Conservation (phyloP, 148 eudicot species). For the Spergularia marina region DNA sequence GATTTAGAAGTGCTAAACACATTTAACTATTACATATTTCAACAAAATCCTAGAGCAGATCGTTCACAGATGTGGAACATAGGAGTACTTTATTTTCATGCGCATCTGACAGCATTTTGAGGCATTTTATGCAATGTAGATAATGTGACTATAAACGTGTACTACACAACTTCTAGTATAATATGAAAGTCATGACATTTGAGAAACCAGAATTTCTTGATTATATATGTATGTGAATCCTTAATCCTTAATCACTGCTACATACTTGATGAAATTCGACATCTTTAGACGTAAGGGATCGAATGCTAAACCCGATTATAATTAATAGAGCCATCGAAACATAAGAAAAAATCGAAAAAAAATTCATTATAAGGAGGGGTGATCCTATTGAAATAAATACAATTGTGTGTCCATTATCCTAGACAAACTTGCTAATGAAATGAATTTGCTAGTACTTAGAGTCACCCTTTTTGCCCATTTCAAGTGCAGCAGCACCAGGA, state of each 20-base stretch:
- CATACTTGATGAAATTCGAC: background rate
- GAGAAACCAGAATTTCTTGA: too few relatives aligned
- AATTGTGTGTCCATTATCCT: slow-evolving; percentile 9
- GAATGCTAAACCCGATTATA: background rate
- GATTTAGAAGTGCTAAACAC: too few relatives aligned
- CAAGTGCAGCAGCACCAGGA: slow-evolving; percentile 23
- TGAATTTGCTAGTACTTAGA: slow-evolving; percentile 8
- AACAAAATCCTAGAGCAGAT: too few relatives aligned
- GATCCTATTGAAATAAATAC: slow-evolving; percentile 22
- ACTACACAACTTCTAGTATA: too few relatives aligned
- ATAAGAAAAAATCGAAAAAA: background rate
- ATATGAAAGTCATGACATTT: too few relatives aligned
- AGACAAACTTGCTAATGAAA: background rate
- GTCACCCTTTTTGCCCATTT: slow-evolving; percentile 32
- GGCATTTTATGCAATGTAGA: too few relatives aligned
- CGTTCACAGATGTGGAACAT: too few relatives aligned
- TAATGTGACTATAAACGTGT: too few relatives aligned
- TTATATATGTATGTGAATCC: too few relatives aligned
- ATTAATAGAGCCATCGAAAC: background rate
- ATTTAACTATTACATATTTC: too few relatives aligned
- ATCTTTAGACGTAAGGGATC: background rate
- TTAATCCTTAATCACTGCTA: background rate
- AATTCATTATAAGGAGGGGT: background rate
- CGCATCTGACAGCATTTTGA: too few relatives aligned
- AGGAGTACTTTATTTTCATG: too few relatives aligned